These are phyloP conservation scores for Lactifluus rugatus DNA, from an alignment of 768 basidiomycete species.

Conservation along the genomic window DNA sequence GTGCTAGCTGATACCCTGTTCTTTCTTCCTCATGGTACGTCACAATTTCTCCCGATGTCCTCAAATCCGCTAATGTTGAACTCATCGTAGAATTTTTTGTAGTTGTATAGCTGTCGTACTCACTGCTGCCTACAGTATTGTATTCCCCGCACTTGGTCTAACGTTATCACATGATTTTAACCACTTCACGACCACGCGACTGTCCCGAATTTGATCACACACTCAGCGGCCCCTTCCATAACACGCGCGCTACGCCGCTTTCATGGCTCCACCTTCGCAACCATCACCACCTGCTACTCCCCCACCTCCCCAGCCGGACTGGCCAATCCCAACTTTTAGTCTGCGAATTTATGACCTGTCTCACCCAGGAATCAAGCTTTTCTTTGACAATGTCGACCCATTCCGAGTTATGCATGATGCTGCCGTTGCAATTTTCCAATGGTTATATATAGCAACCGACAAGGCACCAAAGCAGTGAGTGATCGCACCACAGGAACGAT, in stretches of 20 bases:
- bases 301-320: slow-evolving; percentile 24
- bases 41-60: background rate
- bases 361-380: slow-evolving; percentile 44
- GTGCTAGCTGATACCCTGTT: slow-evolving; percentile 14
- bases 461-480: slow-evolving; percentile 17
- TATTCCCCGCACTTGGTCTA: background rate
- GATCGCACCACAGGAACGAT: background rate
- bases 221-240: background rate
- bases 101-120: background rate
- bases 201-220: background rate
- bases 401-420: slow-evolving; percentile 27
- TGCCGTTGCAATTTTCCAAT: slow-evolving; percentile 19
- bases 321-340: slow-evolving; percentile 44
- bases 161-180: slow-evolving; percentile 1
- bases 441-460: slow-evolving; percentile 16
- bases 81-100: background rate
- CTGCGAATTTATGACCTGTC: slow-evolving; percentile 46
- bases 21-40: slow-evolving; percentile 2
- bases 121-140: background rate
- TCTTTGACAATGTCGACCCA: slow-evolving; percentile 42
- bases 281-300: background rate
- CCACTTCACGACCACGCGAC: background rate
- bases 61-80: background rate
- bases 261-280: background rate
- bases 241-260: background rate